Percentiles rank a stretch among this genome's conserved stretches.
Evolutionary conservation across 495 filamentous ascomycete species (phyloP).

Genomic region (Amphirosellinia nigrospora): DNA sequence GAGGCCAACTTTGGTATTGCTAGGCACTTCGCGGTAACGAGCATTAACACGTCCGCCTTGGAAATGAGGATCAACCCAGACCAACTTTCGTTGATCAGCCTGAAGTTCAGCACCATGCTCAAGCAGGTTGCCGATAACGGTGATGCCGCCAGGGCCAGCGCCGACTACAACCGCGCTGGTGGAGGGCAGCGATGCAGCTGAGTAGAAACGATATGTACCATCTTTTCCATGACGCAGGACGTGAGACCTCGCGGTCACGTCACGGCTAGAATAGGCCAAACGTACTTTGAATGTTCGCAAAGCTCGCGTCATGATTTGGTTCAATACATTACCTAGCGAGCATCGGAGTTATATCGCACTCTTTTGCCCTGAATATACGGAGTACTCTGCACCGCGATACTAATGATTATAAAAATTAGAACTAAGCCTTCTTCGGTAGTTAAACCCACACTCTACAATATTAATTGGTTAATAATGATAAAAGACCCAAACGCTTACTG

Average conservation of each 20-base stretch:
- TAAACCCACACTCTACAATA: not conserved
- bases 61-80: conserved; percentile 62
- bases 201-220: conserved; percentile 21
- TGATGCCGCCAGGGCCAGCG: conserved; percentile 62
- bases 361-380: not conserved
- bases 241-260: not conserved
- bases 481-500: not conserved
- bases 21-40: conserved; percentile 63
- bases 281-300: conserved; percentile 11
- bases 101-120: conserved; percentile 41
- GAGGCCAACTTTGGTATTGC: conserved; percentile 58
- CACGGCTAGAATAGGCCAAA: conserved; percentile 14
- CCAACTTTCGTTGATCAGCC: conserved; percentile 48
- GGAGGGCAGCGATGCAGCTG: conserved; percentile 18
- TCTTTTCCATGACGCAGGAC: conserved; percentile 5
- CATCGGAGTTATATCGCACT: conserved; percentile 12
- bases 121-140: conserved; percentile 62
- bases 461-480: not conserved
- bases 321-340: conserved; percentile 8
- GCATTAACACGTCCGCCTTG: conserved; percentile 58
- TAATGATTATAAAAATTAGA: not conserved
- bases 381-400: not conserved
- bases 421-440: not conserved
- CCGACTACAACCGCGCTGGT: conserved; percentile 59
- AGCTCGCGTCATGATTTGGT: conserved; percentile 17